Percentiles rank a stretch among this genome's conserved stretches.
Conservation (phyloP, 345 rosid genomes). For the Kandelia obovata region DNA sequence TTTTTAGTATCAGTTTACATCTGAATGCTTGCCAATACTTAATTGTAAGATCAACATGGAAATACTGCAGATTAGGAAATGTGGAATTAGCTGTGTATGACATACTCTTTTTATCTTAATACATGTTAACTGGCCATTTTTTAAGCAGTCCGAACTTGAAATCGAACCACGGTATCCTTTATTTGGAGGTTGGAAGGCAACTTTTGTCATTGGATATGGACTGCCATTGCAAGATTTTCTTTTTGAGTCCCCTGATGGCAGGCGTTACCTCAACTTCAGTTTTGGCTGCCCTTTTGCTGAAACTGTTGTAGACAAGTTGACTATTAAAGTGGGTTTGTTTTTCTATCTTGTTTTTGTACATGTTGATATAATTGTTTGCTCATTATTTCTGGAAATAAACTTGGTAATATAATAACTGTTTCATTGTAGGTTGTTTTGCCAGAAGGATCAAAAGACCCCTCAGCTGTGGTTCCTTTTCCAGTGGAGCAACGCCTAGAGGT, state of each 20-base stretch:
- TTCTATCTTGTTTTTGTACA: constrained; percentile 4
- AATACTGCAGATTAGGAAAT: background rate
- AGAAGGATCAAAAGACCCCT: constrained; percentile 92
- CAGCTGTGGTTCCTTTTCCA: constrained; percentile 72
- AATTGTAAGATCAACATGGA: background rate
- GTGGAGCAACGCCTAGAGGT: constrained; percentile 83
- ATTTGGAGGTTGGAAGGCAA: constrained; percentile 98
- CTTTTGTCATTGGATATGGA: constrained; percentile 87
- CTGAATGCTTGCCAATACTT: background rate
- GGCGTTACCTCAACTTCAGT: constrained; percentile 90
- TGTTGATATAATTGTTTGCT: constrained; percentile 9
- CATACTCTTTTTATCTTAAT: constrained; percentile 7
- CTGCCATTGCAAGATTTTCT: constrained; percentile 87
- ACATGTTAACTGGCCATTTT: constrained; percentile 8
- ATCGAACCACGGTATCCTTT: constrained; percentile 92
- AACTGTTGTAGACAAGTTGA: constrained; percentile 83
- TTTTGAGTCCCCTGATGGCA: constrained; percentile 79
- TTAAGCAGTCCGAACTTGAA: constrained; percentile 92
- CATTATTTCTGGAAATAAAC: background rate
- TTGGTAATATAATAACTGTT: constrained; percentile 21
- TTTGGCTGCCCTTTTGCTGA: constrained; percentile 92
- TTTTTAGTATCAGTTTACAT: constrained; percentile 10
- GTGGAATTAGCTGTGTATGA: background rate
- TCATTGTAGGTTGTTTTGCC: constrained; percentile 89
- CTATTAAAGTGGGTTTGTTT: constrained; percentile 60